Base-by-base conservation (phyloP, 305 asterid genomes). In the Petunia hybrid region DNA sequence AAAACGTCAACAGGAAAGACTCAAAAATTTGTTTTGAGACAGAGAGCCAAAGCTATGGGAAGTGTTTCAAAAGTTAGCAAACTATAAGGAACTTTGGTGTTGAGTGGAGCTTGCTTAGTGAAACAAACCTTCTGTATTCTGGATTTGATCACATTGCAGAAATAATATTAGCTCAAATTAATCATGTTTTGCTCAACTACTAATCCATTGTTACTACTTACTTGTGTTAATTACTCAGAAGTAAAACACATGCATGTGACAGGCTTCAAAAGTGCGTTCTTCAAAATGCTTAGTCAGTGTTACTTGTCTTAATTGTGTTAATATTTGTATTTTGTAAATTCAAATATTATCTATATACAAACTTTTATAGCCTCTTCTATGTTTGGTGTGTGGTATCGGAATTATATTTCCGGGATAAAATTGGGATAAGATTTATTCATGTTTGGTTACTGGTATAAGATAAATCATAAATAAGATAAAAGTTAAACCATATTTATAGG, bases 1-100 rank as follows among this genome's bases (percentile, higher is more conserved):
- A 77, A 77, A 67, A 76, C 78, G 8, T 67, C 78, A 14, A 82
- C 85, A 5, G 85, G 82, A 42, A 82, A 82, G 82, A 76, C 82
- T 7, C 71, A 82, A 61, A 82, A 82, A 64, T 82, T 82, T 66
- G 40, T 82, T 53, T 36, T 82, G 53, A 82, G 85, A 41, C 71
- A 77, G 61, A 82, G 64, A 66, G 69, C 82, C 9, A 82, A 68
- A 56, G 78, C 62, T 2, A 35, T 63, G 43, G 43, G 43, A 63
- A 63, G 43, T 63, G 16, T 63, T 63, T 1, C 43, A 6, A 63
- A 63, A 63, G 8, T 14, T 63, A 63, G 69, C 69, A 63, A 71
- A 35, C 45, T 71, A 3, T 71, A 48, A 71, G 4, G 40, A 43
- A 46, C 22, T 9, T 40, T 22, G 77, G 42, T 70, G 12, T 46